Conservation (phyloP, 192 early-diverging fungal species). For the Coemansia sp. region DNA sequence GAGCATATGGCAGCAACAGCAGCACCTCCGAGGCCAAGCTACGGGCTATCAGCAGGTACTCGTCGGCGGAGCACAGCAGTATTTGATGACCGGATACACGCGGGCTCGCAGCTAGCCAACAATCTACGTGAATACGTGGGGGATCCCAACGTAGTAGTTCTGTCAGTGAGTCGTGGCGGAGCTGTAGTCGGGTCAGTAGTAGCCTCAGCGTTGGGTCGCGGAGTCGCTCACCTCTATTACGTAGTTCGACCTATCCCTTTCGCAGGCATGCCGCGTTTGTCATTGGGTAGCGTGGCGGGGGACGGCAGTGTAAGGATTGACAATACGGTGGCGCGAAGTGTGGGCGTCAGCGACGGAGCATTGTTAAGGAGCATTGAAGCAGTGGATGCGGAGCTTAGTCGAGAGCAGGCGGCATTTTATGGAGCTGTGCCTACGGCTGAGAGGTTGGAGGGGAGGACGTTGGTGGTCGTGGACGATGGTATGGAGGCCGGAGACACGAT, state of each 20-base stretch:
- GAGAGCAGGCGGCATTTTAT: slow-evolving; percentile 36
- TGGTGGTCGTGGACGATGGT: slow-evolving; percentile 55
- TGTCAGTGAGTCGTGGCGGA: slow-evolving; percentile 55
- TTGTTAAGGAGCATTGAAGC: slow-evolving; percentile 19
- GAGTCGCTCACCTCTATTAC: slow-evolving; percentile 44
- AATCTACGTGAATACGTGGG: slow-evolving; percentile 36
- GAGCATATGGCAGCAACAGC: not conserved
- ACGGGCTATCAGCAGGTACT: slow-evolving; percentile 4
- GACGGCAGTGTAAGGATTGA: slow-evolving; percentile 54
- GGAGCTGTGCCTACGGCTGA: not conserved
- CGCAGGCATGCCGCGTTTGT: slow-evolving; percentile 38
- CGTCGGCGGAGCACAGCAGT: slow-evolving; percentile 11
- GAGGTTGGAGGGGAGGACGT: slow-evolving; percentile 26
- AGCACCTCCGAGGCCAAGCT: not conserved
- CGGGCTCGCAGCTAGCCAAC: slow-evolving; percentile 40
- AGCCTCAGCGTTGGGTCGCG: slow-evolving; percentile 24
- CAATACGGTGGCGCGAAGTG: slow-evolving; percentile 35
- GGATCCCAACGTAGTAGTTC: slow-evolving; percentile 27
- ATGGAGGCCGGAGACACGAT: slow-evolving; percentile 56
- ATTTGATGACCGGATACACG: slow-evolving; percentile 49
- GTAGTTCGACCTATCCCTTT: slow-evolving; percentile 41
- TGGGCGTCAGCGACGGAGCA: slow-evolving; percentile 21
- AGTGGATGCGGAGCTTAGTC: slow-evolving; percentile 18
- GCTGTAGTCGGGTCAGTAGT: slow-evolving; percentile 43
- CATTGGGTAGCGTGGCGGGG: slow-evolving; percentile 54